A percentile compares a stretch with the other conserved stretches of the same genome.
phyloP scores from a whole-genome alignment of 495 filamentous ascomycete genomes.

The Cryomyces minteri region DNA sequence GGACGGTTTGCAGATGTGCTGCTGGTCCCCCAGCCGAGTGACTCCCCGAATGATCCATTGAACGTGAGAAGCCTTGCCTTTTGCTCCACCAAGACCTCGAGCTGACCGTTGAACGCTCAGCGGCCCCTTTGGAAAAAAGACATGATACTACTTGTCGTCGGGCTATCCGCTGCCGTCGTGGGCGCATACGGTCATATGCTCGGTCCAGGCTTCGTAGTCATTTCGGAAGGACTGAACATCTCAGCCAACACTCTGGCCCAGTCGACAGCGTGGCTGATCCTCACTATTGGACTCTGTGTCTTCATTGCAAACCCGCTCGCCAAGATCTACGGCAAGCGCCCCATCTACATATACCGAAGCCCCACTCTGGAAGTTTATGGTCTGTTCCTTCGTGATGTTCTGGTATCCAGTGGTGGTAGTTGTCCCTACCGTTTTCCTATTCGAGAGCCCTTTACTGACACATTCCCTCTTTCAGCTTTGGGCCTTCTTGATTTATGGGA shows the following conservation, averaged over 20 bases:
- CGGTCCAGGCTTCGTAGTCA: constrained; percentile 20
- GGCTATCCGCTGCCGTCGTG: too few species aligned
- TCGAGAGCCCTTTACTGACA: too few species aligned
- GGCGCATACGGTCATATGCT: constrained; percentile 37
- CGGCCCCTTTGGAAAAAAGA: too few species aligned
- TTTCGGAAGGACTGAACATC: constrained; percentile 26
- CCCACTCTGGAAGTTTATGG: constrained; percentile 30
- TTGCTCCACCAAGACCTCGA: too few species aligned
- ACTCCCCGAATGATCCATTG: too few species aligned
- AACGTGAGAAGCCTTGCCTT: too few species aligned
- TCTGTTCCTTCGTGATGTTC: constrained; percentile 29
- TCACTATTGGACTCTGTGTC: constrained; percentile 32
- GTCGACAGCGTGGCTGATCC: constrained; percentile 28
- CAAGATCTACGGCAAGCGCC: constrained; percentile 43
- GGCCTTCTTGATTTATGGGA: constrained; percentile 33
- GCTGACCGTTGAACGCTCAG: too few species aligned
- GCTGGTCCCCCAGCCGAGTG: too few species aligned
- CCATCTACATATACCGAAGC: constrained; percentile 36
- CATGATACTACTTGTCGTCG: too few species aligned
- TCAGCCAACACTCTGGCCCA: constrained; percentile 21
- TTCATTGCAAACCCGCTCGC: constrained; percentile 45
- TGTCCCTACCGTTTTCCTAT: too few species aligned
- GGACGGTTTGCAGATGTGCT: too few species aligned
- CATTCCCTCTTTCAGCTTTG: too few species aligned
- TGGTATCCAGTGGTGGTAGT: constrained; percentile 35